Percentiles rank a stretch among this genome's conserved stretches.
Conservation (phyloP, 345 rosid genomes). For the Camelina neglecta region DNA sequence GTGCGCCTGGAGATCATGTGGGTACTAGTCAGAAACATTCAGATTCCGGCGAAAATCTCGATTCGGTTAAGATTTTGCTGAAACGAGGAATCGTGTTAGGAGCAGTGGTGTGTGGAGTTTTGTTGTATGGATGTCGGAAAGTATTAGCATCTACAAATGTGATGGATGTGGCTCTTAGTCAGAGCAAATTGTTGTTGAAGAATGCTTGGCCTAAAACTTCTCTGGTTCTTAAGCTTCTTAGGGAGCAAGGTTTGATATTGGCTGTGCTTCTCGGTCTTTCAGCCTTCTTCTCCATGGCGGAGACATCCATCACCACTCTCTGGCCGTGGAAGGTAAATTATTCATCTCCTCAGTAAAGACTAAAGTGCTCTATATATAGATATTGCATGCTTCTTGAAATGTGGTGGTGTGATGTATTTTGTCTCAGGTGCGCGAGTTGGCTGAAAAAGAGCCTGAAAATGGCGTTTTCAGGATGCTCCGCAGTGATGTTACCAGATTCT, state of each 20-base stretch:
- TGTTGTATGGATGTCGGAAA: constrained; percentile 56
- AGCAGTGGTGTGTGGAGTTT: constrained; percentile 58
- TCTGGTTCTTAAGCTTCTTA: constrained; percentile 62
- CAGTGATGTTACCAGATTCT: constrained; percentile 85
- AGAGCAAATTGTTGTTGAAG: constrained; percentile 53
- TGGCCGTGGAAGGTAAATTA: constrained; percentile 82
- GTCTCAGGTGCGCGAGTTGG: constrained; percentile 77
- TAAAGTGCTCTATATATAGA: no score
- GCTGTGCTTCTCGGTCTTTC: constrained; percentile 69
- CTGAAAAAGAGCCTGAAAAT: constrained; percentile 82
- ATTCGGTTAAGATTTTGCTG: constrained; percentile 44
- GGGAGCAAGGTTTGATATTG: constrained; percentile 73
- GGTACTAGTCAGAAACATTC: constrained; percentile 21
- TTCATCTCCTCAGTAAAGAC: no score
- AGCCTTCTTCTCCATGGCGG: constrained; percentile 89
- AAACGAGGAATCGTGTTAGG: constrained; percentile 57
- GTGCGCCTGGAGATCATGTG: constrained; percentile 2
- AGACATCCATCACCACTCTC: constrained; percentile 80
- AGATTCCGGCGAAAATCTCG: constrained; percentile 30
- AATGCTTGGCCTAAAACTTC: constrained; percentile 68
- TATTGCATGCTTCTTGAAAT: not conserved
- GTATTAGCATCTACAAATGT: constrained; percentile 64
- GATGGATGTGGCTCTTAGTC: constrained; percentile 62
- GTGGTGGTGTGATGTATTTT: not conserved
- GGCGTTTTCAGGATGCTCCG: constrained; percentile 89